Evolutionary conservation across 176 grass and related monocot species (phyloP).

Genomic region (Phoenix roebelenii): DNA sequence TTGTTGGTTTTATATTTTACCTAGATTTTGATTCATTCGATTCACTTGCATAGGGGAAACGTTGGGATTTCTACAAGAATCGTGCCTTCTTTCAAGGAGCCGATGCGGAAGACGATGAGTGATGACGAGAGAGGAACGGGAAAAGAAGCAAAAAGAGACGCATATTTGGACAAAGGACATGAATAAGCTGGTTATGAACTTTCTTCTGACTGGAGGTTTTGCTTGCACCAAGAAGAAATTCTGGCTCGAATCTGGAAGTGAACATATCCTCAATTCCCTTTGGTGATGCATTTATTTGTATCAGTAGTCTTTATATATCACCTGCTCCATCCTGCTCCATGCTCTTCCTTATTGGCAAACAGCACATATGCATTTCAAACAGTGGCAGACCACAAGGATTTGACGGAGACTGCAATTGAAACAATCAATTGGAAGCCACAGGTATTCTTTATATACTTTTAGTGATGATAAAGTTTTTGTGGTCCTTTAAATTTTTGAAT

Average conservation of each 20-base stretch:
- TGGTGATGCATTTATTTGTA: not conserved
- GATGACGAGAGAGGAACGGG: slow-evolving; percentile 79
- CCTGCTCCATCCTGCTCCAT: not conserved
- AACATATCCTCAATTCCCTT: slow-evolving; percentile 36
- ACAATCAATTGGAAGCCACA: slow-evolving; percentile 90
- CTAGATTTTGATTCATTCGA: too few relatives aligned
- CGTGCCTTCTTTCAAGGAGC: not conserved
- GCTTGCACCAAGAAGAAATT: slow-evolving; percentile 85
- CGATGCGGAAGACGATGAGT: slow-evolving; percentile 82
- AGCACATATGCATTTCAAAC: slow-evolving; percentile 90
- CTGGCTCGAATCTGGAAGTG: slow-evolving; percentile 72
- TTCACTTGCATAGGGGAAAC: too few relatives aligned
- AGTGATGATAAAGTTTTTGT: too few relatives aligned
- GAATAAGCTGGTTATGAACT: slow-evolving; percentile 94
- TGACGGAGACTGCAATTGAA: slow-evolving; percentile 75
- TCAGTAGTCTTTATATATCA: not conserved
- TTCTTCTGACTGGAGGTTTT: slow-evolving; percentile 81
- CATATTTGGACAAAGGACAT: slow-evolving; percentile 92
- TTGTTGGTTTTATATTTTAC: too few relatives aligned
- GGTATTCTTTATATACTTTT: slow-evolving; percentile 23
- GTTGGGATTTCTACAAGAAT: too few relatives aligned
- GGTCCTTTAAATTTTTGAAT: too few relatives aligned
- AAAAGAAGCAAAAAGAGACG: slow-evolving; percentile 77
- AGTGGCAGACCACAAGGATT: slow-evolving; percentile 80
- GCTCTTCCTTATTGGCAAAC: slow-evolving; percentile 21